These are phyloP conservation scores for Dothideomycetidae sp. DNA, from an alignment of 2,329 filamentous ascomycete species.

Conservation along the genomic window DNA sequence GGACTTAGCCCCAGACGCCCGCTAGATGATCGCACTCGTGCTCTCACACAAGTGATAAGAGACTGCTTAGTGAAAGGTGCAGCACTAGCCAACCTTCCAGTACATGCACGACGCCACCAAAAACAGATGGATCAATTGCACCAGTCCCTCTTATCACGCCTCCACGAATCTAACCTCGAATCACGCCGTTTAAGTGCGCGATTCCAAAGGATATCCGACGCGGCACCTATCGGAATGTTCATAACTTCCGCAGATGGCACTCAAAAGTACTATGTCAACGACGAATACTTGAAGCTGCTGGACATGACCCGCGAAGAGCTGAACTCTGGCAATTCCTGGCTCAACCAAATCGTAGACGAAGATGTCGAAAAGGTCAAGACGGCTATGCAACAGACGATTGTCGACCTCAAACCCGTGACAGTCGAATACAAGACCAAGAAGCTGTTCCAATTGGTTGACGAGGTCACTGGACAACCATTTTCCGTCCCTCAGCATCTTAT, in stretches of 20 bases:
- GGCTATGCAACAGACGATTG: constrained; percentile 20
- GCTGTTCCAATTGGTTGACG: constrained; percentile 20
- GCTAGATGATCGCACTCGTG: constrained; percentile 26
- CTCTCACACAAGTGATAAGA: constrained; percentile 24
- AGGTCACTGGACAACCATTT: constrained; percentile 17
- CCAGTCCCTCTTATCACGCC: constrained; percentile 23
- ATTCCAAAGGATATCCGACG: constrained; percentile 27
- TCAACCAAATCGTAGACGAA: constrained; percentile 14
- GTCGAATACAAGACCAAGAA: constrained; percentile 27
- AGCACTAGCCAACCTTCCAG: constrained; percentile 1
- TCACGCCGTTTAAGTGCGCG: constrained; percentile 24
- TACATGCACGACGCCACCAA: background rate
- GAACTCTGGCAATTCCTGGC: constrained; percentile 1
- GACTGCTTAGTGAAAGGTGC: constrained; percentile 20
- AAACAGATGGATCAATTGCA: constrained; percentile 24
- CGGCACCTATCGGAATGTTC: constrained; percentile 29
- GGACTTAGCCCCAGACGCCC: constrained; percentile 27
- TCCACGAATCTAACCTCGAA: constrained; percentile 20
- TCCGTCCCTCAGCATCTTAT: constrained; percentile 20
- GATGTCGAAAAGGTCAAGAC: constrained; percentile 22
- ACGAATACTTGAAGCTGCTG: constrained; percentile 27
- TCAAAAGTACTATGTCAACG: constrained; percentile 26
- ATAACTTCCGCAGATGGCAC: constrained; percentile 23
- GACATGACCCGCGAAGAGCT: constrained; percentile 14
- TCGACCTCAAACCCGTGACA: constrained; percentile 21